Percentiles rank a stretch among this genome's conserved stretches.
Conservation (phyloP, 225 moss, liverwort and hornwort species). For the Bryoerythrophyllum caledonicum region DNA sequence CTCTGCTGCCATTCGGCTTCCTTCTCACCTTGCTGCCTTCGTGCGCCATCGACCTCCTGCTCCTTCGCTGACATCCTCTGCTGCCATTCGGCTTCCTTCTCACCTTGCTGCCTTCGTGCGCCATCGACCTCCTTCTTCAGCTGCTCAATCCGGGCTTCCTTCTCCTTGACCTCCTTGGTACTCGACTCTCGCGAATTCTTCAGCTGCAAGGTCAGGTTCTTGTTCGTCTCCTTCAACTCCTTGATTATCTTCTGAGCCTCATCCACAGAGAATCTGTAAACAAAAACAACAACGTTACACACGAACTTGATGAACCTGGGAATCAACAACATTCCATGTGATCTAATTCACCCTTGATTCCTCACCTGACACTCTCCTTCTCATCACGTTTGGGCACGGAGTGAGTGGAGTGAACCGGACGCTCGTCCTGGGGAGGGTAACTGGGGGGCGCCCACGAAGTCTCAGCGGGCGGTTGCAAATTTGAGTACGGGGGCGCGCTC, state of each 20-base stretch:
- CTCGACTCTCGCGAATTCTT: slow-evolving; percentile 46
- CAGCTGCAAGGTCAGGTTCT: slow-evolving; percentile 37
- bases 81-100: slow-evolving; percentile 41
- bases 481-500: slow-evolving; percentile 29
- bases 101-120: slow-evolving; percentile 28
- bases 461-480: slow-evolving; percentile 22
- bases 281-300: not conserved
- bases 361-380: slow-evolving; percentile 48
- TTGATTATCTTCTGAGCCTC: slow-evolving; percentile 61
- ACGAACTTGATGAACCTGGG: not conserved
- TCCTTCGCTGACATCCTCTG: slow-evolving; percentile 39
- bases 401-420: slow-evolving; percentile 24
- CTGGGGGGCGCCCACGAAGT: slow-evolving; percentile 31
- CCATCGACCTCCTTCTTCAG: slow-evolving; percentile 36
- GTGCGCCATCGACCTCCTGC: slow-evolving; percentile 33
- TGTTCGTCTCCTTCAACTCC: slow-evolving; percentile 50
- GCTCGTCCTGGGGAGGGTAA: slow-evolving; percentile 35
- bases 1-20: too few species aligned
- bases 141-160: slow-evolving; percentile 34
- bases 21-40: slow-evolving; percentile 20
- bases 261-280: slow-evolving; percentile 52
- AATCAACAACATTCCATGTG: too few species aligned
- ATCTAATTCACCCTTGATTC: too few species aligned
- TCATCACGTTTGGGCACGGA: slow-evolving; percentile 42
- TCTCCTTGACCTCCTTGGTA: slow-evolving; percentile 41